A percentile compares a stretch with the other conserved stretches of the same genome.
Conservation (phyloP, 169 alveolate species). For the Haemoproteus tartakovskyi region DNA sequence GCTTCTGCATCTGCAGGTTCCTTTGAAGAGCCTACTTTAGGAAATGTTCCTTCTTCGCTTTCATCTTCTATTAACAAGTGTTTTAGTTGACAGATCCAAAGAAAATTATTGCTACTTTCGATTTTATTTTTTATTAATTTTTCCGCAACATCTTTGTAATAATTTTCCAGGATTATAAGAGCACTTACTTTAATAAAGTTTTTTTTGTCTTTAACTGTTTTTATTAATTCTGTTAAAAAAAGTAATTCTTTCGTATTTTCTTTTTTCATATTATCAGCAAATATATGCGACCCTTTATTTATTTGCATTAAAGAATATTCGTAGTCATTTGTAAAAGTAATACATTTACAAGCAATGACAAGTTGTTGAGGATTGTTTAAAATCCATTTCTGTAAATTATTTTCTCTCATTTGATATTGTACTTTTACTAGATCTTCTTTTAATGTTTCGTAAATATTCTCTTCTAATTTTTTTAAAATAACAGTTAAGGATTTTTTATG, state of each 20-base stretch:
- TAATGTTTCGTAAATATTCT: slow-evolving; percentile 43
- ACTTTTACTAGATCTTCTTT: slow-evolving; percentile 57
- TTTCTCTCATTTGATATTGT: slow-evolving; percentile 33
- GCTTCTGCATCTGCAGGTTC: background rate
- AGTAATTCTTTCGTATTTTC: slow-evolving; percentile 34
- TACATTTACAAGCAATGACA: slow-evolving; percentile 38
- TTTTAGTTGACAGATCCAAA: slow-evolving; percentile 57
- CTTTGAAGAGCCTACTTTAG: background rate
- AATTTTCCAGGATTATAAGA: slow-evolving; percentile 46
- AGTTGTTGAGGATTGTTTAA: slow-evolving; percentile 52
- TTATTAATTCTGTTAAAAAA: slow-evolving; percentile 40
- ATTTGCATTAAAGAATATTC: slow-evolving; percentile 60
- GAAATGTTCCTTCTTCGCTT: slow-evolving; percentile 1
- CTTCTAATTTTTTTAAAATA: slow-evolving; percentile 48
- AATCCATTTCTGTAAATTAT: slow-evolving; percentile 38
- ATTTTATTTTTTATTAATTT: slow-evolving; percentile 56
- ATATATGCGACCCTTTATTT: slow-evolving; percentile 56
- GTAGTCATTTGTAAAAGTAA: slow-evolving; percentile 56
- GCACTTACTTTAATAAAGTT: slow-evolving; percentile 52
- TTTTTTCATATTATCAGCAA: slow-evolving; percentile 50
- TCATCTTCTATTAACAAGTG: slow-evolving; percentile 37
- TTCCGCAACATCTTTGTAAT: slow-evolving; percentile 65
- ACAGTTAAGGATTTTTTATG: slow-evolving; percentile 39
- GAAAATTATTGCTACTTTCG: slow-evolving; percentile 49
- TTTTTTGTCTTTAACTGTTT: slow-evolving; percentile 58